Percentiles rank a stretch among this genome's conserved stretches.
phyloP scores from a whole-genome alignment of 306 rosid species.

The Vigna angularis region DNA sequence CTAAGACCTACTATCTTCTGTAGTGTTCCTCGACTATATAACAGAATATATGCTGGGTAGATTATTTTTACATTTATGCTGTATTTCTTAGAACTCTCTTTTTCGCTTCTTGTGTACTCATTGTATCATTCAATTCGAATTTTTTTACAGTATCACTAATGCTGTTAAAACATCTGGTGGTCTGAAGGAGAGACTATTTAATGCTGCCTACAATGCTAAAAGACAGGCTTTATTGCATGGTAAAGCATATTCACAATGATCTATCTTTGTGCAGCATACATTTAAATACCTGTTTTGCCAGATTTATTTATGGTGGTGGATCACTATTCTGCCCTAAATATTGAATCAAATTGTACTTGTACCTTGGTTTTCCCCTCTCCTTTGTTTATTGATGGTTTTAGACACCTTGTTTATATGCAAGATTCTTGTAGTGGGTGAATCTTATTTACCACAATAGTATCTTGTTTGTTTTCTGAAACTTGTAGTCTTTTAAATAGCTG shows the following conservation, averaged over 20 bases:
- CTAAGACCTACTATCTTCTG: constrained; percentile 92
- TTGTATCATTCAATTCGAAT: constrained; percentile 43
- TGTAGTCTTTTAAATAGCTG: constrained; percentile 16
- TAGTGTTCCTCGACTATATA: constrained; percentile 97
- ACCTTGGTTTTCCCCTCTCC: constrained; percentile 14
- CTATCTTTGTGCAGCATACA: constrained; percentile 22
- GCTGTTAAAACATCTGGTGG: constrained; percentile 94
- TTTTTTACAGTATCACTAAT: constrained; percentile 67
- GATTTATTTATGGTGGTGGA: constrained; percentile 24
- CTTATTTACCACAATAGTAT: constrained; percentile 10
- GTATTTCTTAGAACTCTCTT: constrained; percentile 23
- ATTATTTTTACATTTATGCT: constrained; percentile 30
- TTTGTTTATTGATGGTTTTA: neutral
- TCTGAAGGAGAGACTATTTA: constrained; percentile 86
- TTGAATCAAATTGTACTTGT: constrained; percentile 34
- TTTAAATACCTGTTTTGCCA: constrained; percentile 4
- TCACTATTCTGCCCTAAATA: constrained; percentile 21
- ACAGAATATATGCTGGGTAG: constrained; percentile 97
- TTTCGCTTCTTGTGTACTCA: constrained; percentile 33
- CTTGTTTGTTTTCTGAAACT: constrained; percentile 15
- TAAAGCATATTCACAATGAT: constrained; percentile 43
- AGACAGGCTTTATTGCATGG: constrained; percentile 86
- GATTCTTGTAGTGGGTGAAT: constrained; percentile 6
- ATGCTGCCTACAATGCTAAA: constrained; percentile 95
- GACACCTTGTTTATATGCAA: constrained; percentile 18